Evolutionary conservation across 2,329 filamentous ascomycete genomes (phyloP).

Genomic region (Karstenula rhodostoma): DNA sequence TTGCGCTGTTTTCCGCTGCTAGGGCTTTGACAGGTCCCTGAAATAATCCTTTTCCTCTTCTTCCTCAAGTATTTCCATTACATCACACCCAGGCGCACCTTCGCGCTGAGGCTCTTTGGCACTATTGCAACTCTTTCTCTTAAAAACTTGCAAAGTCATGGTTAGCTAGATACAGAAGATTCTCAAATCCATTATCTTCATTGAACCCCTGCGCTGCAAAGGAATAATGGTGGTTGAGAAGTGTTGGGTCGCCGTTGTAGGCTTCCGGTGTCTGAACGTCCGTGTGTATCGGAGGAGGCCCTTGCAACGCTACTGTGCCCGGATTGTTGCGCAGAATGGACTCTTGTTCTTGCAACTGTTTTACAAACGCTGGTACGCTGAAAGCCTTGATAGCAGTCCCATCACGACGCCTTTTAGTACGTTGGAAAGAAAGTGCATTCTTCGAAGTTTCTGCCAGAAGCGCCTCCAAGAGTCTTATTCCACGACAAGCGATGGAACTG

Average conservation of each 20-base stretch:
- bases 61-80: too few relatives aligned
- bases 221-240: neutral
- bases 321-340: neutral
- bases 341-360: neutral
- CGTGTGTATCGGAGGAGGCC: neutral
- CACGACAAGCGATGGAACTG: neutral
- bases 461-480: neutral
- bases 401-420: conserved; percentile 4
- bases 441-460: neutral
- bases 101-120: too few relatives aligned
- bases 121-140: too few relatives aligned
- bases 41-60: neutral
- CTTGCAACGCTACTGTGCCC: neutral
- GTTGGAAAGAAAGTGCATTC: neutral
- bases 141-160: conserved; percentile 5
- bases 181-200: conserved; percentile 9
- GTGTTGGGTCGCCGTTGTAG: neutral
- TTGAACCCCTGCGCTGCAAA: neutral
- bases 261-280: neutral
- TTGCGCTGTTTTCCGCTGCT: neutral
- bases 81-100: too few relatives aligned
- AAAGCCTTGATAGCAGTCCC: neutral
- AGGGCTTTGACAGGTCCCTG: neutral
- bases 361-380: conserved; percentile 2
- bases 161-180: conserved; percentile 11